Base-by-base conservation (phyloP, 208 protist genomes). In the Trypanosoma brucei region DNA sequence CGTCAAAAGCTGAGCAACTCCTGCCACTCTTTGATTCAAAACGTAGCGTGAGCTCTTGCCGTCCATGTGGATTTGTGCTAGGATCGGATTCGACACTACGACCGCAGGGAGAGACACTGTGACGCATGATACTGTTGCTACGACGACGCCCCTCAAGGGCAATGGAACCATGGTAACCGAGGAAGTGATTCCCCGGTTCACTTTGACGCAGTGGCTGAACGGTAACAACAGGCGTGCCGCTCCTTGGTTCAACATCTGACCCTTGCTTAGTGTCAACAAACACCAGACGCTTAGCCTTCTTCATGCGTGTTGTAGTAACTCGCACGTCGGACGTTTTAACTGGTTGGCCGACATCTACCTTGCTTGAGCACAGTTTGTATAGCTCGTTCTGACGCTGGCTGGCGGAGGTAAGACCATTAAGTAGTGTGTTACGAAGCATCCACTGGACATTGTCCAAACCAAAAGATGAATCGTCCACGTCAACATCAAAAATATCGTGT, bases 391-490 rank as follows among this genome's bases (percentile, higher is more conserved):
- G 36, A 36, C 82, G 55, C 63, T 94, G 88, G 4, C 81, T 73
- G 33, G 84, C 75, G 60, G 70, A 88, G n/a, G 77, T 68, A 3
- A 96, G 72, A 8, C 86, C 83, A 65, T 96, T 96, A 44, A 94
- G 72, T 52, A 92, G 69, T 4, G 91, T 96, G 72, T 96, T 96
- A 33, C 88, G 80, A 51, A 96, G 81, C 84, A 96, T 88, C 91
- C 88, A 94, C 68, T 96, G 91, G 62, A 94, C 91, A 67, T 94
- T 96, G 60, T 96, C 88, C 3, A 96, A 74, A 30, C 78, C 82
- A 59, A 94, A 96, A 30, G 76, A 45, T 56, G 72, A 80, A 64
- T 91, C 84, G 60, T 96, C 86, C 5, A 93, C 78, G 37, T 86
- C 76, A n/a, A 70, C 48, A 55, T 88, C 78, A 65, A 96, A 96